These are phyloP conservation scores for Yarrowia porcina DNA, from an alignment of 805 yeast genomes.

Conservation along the genomic window DNA sequence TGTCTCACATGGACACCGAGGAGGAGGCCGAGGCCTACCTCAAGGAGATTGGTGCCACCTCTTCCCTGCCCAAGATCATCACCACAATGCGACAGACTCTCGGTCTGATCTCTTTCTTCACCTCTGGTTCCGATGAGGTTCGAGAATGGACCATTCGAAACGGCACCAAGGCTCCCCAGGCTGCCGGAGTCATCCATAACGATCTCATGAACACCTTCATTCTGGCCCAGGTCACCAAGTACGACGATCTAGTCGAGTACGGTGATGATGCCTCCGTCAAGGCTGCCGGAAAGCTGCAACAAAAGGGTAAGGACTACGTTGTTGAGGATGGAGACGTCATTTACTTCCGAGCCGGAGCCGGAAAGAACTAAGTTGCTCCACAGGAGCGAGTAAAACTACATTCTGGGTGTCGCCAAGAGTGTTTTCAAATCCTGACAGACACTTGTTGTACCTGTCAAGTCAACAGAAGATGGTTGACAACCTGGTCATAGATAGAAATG, in stretches of 20 bases:
- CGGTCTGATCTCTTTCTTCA: constrained; percentile 88
- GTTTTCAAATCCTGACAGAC: no score
- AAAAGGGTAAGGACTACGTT: constrained; percentile 91
- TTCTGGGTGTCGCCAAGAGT: no score
- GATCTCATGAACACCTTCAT: constrained; percentile 94
- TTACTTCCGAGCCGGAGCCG: constrained; percentile 91
- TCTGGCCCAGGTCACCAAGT: constrained; percentile 88
- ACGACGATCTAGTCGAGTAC: constrained; percentile 66
- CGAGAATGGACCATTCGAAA: constrained; percentile 96
- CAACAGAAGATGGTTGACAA: neutral
- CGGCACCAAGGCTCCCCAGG: constrained; percentile 95
- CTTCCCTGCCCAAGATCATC: constrained; percentile 84
- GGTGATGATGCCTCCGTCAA: constrained; percentile 80
- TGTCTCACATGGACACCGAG: constrained; percentile 81
- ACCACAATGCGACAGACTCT: constrained; percentile 81
- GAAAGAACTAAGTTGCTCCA: constrained; percentile 53
- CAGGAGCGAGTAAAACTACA: no score
- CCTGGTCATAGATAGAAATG: neutral
- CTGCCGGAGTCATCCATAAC: constrained; percentile 97
- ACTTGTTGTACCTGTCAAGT: neutral
- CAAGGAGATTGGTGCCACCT: constrained; percentile 65
- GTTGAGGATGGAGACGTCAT: constrained; percentile 94
- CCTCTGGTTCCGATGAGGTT: constrained; percentile 94
- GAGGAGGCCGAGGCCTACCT: constrained; percentile 76
- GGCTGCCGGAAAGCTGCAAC: constrained; percentile 82